Evolutionary conservation across 2,329 filamentous ascomycete genomes (phyloP).

Genomic region (Monilinia vaccinii-corymbosi): DNA sequence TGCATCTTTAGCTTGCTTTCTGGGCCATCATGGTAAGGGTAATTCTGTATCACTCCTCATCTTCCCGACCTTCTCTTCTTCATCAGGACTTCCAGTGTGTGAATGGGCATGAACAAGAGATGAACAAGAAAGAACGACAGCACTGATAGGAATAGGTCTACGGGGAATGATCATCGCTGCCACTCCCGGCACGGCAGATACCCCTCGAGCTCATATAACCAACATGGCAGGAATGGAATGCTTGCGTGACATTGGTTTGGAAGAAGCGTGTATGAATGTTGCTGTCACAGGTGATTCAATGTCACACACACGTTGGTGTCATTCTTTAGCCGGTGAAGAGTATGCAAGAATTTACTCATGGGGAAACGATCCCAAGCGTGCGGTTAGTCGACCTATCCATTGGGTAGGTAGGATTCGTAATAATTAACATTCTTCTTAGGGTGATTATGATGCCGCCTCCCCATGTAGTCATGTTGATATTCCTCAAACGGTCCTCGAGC

Average conservation of each 20-base stretch:
- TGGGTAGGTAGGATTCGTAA: not conserved
- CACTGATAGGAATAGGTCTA: conserved; percentile 30
- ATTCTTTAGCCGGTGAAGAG: conserved; percentile 44
- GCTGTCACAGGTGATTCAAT: conserved; percentile 35
- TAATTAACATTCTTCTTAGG: conserved; percentile 24
- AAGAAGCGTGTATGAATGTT: conserved; percentile 32
- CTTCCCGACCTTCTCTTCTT: not conserved
- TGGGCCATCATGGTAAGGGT: conserved; percentile 36
- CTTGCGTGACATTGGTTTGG: conserved; percentile 42
- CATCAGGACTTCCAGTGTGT: not conserved
- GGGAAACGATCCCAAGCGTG: conserved; percentile 38
- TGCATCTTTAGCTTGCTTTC: conserved; percentile 44
- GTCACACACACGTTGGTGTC: conserved; percentile 43
- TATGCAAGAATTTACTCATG: conserved; percentile 42
- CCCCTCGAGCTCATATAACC: conserved; percentile 51
- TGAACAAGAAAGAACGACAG: not conserved
- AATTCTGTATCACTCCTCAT: too few relatives aligned
- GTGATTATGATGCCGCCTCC: conserved; percentile 35
- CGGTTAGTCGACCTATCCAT: conserved; percentile 26
- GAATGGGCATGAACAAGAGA: not conserved
- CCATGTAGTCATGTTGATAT: conserved; percentile 37
- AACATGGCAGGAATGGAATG: conserved; percentile 49
- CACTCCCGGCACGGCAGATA: conserved; percentile 42
- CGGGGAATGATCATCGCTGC: conserved; percentile 45
- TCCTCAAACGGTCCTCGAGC: conserved; percentile 41